Percentiles rank a stretch among this genome's conserved stretches.
Conservation (phyloP, 2,329 filamentous ascomycete species). For the Xylariaceae sp. region DNA sequence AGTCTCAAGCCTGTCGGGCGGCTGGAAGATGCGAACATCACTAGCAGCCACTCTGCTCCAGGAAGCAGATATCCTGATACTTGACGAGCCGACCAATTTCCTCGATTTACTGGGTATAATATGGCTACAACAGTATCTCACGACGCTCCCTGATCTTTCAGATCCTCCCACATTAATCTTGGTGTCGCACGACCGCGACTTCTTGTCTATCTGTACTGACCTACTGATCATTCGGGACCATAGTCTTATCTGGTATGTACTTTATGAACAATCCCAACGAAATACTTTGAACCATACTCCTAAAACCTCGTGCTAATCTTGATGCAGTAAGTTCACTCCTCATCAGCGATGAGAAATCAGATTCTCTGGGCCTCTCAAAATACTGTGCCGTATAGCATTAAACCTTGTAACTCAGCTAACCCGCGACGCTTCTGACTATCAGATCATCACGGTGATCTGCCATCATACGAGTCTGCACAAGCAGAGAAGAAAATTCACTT, state of each 20-base stretch:
- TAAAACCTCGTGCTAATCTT: too few species aligned
- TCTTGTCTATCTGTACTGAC: constrained; percentile 74
- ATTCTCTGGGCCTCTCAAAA: too few species aligned
- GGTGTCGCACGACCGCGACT: constrained; percentile 82
- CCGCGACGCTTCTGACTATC: too few species aligned
- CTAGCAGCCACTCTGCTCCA: constrained; percentile 67
- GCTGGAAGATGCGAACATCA: constrained; percentile 69
- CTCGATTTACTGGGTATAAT: constrained; percentile 80
- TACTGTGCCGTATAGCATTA: too few species aligned
- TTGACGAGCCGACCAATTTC: constrained; percentile 88
- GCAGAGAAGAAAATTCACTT: constrained; percentile 67
- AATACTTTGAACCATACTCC: too few species aligned
- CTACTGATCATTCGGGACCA: constrained; percentile 74
- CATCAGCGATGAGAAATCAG: too few species aligned
- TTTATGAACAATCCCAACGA: too few species aligned
- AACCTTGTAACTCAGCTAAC: too few species aligned
- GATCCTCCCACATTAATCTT: constrained; percentile 67
- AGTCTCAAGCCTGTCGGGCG: constrained; percentile 69
- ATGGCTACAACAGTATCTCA: constrained; percentile 76
- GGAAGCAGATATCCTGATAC: constrained; percentile 71
- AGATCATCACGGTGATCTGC: constrained; percentile 74
- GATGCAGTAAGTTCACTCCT: too few species aligned
- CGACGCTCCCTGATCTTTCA: constrained; percentile 49
- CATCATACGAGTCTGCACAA: constrained; percentile 66
- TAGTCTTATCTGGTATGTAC: constrained; percentile 62